Percentiles rank a stretch among this genome's conserved stretches.
Evolutionary conservation across 2,329 filamentous ascomycete genomes (phyloP).

Genomic region (Ampelomyces quisqualis): DNA sequence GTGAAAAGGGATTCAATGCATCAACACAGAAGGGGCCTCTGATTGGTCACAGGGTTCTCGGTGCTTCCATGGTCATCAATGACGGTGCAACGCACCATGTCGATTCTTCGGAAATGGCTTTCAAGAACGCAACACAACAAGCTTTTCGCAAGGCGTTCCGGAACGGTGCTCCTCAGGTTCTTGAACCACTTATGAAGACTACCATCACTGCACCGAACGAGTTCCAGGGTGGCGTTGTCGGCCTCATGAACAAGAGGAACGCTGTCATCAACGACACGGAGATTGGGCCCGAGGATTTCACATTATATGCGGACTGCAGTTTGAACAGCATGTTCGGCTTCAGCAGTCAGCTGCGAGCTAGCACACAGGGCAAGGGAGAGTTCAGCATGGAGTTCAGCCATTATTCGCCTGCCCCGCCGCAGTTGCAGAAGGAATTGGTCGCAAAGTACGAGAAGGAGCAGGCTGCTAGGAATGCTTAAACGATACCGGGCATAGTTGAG

Average conservation of each 20-base stretch:
- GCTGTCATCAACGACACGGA: conserved; percentile 95
- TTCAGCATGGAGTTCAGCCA: conserved; percentile 99
- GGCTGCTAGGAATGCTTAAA: conserved; percentile 63
- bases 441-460: conserved; percentile 68
- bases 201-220: conserved; percentile 93
- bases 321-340: conserved; percentile 99
- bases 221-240: conserved; percentile 95
- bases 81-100: conserved; percentile 97
- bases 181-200: conserved; percentile 98
- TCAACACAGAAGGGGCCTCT: conserved; percentile 85
- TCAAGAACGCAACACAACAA: conserved; percentile 91
- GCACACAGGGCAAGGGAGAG: conserved; percentile 97
- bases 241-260: conserved; percentile 93
- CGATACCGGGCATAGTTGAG: not conserved
- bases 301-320: conserved; percentile 85
- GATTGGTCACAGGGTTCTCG: conserved; percentile 89
- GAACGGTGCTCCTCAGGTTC: conserved; percentile 75
- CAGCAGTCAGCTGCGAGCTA: conserved; percentile 82
- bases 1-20: conserved; percentile 88
- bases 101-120: conserved; percentile 94
- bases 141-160: conserved; percentile 94
- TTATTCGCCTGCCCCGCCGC: conserved; percentile 81
- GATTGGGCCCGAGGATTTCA: conserved; percentile 91
- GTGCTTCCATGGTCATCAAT: conserved; percentile 86
- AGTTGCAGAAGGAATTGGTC: conserved; percentile 79